Evolutionary conservation across 208 protist genomes (phyloP).

Genomic region (Leishmania braziliensis): DNA sequence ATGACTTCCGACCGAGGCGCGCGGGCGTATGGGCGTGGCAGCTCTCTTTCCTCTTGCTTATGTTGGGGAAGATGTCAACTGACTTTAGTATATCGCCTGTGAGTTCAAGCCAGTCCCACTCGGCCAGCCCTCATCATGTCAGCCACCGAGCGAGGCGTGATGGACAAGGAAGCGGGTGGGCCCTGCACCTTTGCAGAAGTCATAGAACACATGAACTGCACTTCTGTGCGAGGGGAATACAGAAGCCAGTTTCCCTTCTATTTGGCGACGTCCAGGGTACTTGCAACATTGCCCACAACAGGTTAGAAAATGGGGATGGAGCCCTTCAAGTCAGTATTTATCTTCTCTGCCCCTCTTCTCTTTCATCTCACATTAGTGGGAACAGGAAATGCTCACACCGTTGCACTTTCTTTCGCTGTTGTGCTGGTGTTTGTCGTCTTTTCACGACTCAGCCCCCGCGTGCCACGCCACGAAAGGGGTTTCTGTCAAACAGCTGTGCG

Average conservation of each 20-base stretch:
- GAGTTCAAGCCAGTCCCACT: background rate
- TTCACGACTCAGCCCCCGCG: background rate
- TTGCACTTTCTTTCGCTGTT: background rate
- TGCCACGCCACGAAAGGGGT: background rate
- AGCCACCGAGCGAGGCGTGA: too few relatives aligned
- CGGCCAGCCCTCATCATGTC: background rate
- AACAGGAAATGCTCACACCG: background rate
- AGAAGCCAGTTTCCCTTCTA: background rate
- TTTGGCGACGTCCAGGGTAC: conserved; percentile 1
- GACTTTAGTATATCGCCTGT: background rate
- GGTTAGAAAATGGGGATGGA: background rate
- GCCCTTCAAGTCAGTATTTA: background rate
- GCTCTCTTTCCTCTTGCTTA: background rate
- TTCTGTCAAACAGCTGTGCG: background rate
- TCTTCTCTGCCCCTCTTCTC: background rate
- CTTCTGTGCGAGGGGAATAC: too few relatives aligned
- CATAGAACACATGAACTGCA: too few relatives aligned
- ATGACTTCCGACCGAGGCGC: background rate
- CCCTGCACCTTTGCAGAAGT: too few relatives aligned
- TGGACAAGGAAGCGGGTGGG: too few relatives aligned
- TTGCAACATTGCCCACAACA: background rate
- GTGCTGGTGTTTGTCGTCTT: background rate
- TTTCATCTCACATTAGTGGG: background rate
- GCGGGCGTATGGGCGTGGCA: background rate
- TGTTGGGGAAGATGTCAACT: background rate